phyloP scores from a whole-genome alignment of 768 basidiomycete species.

The Mycena albidolilacea region DNA sequence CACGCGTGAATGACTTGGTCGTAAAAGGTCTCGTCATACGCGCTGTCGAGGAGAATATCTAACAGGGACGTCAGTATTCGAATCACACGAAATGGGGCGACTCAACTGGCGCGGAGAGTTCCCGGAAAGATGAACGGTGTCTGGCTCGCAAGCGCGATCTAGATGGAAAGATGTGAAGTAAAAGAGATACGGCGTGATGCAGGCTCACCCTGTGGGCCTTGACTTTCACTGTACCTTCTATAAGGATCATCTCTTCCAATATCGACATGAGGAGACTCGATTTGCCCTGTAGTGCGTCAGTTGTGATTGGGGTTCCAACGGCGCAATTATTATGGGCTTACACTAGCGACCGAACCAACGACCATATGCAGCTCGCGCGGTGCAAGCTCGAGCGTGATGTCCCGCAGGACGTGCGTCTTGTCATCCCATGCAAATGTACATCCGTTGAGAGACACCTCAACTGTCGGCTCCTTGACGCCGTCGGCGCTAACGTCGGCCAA shows the following conservation, averaged over 20 bases:
- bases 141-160: constrained; percentile 34
- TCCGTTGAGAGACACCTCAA: constrained; percentile 20
- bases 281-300: constrained; percentile 19
- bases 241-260: constrained; percentile 22
- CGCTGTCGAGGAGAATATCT: constrained; percentile 35
- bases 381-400: constrained; percentile 23
- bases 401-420: constrained; percentile 10
- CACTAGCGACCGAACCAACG: constrained; percentile 35
- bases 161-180: not conserved
- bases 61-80: not conserved
- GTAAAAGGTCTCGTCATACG: constrained; percentile 24
- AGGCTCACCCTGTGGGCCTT: constrained; percentile 20
- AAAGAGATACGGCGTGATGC: not conserved
- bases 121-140: constrained; percentile 34
- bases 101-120: constrained; percentile 33
- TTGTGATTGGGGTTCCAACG: not conserved
- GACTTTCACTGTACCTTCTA: constrained; percentile 7
- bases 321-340: not conserved
- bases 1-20: constrained; percentile 35
- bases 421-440: constrained; percentile 34
- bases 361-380: constrained; percentile 33
- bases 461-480: constrained; percentile 5
- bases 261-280: constrained; percentile 38
- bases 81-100: not conserved
- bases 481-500: constrained; percentile 15